Percentiles rank a stretch among this genome's conserved stretches.
These are phyloP conservation scores for Hypoxylon trugodes DNA, from an alignment of 495 filamentous ascomycete species.

Conservation along the genomic window DNA sequence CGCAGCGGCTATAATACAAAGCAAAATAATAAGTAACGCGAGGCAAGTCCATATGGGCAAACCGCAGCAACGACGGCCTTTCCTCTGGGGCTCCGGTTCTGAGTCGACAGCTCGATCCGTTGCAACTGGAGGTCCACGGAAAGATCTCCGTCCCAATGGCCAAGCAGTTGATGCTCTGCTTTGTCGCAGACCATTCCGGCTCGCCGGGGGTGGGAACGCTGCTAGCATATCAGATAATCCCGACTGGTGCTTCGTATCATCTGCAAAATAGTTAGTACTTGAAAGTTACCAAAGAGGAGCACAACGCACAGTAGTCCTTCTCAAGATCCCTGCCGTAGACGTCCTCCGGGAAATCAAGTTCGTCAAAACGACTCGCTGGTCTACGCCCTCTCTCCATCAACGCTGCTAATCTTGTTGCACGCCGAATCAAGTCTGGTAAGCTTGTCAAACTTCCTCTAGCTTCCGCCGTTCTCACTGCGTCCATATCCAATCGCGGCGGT, in stretches of 20 bases:
- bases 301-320: constrained; percentile 51
- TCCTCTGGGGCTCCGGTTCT: constrained; percentile 35
- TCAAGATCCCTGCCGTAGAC: constrained; percentile 43
- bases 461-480: constrained; percentile 80
- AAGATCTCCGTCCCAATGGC: constrained; percentile 50
- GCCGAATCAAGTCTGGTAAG: constrained; percentile 85
- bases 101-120: constrained; percentile 20
- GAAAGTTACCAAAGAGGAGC: not conserved
- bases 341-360: constrained; percentile 56
- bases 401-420: constrained; percentile 86
- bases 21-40: constrained; percentile 68
- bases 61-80: constrained; percentile 68
- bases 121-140: constrained; percentile 31
- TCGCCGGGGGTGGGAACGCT: constrained; percentile 85
- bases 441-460: constrained; percentile 88
- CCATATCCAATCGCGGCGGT: constrained; percentile 80
- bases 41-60: constrained; percentile 84
- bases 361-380: constrained; percentile 76
- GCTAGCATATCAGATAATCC: constrained; percentile 87
- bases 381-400: constrained; percentile 84
- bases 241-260: constrained; percentile 60
- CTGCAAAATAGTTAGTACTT: constrained; percentile 48
- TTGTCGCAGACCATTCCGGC: constrained; percentile 57
- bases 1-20: constrained; percentile 84
- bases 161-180: constrained; percentile 50